A percentile compares a stretch with the other conserved stretches of the same genome.
Conservation (phyloP, 2,329 filamentous ascomycete genomes). For the Boeremia lycopersici region DNA sequence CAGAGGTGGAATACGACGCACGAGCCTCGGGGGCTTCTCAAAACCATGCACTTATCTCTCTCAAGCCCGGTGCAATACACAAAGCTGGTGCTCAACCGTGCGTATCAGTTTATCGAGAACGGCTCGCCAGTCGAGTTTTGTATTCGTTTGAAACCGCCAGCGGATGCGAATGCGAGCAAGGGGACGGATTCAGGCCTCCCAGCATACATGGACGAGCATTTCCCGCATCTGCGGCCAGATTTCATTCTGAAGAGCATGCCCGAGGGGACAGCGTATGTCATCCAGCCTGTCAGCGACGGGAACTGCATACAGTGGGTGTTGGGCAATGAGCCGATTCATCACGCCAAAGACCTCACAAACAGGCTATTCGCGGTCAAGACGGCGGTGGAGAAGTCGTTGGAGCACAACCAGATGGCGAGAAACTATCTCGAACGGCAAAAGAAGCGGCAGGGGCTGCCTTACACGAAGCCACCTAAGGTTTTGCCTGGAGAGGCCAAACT, state of each 20-base stretch:
- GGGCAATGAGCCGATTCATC: not conserved
- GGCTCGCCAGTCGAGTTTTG: conserved; percentile 34
- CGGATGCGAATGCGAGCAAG: not conserved
- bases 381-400: conserved; percentile 7
- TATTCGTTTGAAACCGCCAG: conserved; percentile 9
- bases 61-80: conserved; percentile 16
- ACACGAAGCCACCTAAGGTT: not conserved
- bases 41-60: conserved; percentile 25
- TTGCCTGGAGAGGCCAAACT: not conserved
- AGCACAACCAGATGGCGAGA: not conserved
- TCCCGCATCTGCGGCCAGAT: conserved; percentile 40
- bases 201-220: conserved; percentile 28
- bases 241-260: conserved; percentile 42
- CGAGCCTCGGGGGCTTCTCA: conserved; percentile 21
- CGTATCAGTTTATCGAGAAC: conserved; percentile 30
- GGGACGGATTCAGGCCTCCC: not conserved
- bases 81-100: conserved; percentile 24
- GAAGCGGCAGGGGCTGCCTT: not conserved
- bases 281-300: conserved; percentile 34
- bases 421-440: not conserved
- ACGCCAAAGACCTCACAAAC: conserved; percentile 7
- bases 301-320: conserved; percentile 35
- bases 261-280: conserved; percentile 19
- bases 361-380: conserved; percentile 24
- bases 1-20: conserved; percentile 1